Percentiles rank a stretch among this genome's conserved stretches.
These are phyloP conservation scores for Neurospora sp. DNA, from an alignment of 495 filamentous ascomycete species.

Conservation along the genomic window DNA sequence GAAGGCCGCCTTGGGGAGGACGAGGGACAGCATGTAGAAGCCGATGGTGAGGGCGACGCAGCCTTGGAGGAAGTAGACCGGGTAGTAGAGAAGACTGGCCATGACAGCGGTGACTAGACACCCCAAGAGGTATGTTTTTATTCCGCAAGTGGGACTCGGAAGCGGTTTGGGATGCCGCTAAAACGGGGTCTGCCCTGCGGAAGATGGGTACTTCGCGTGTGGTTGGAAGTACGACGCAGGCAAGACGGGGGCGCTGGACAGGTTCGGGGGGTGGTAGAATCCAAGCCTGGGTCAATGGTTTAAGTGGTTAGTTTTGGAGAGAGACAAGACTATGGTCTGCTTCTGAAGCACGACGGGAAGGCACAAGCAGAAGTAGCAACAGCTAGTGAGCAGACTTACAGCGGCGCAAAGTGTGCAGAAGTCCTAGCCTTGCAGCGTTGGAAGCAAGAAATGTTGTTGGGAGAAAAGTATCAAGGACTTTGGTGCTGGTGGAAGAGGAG, in stretches of 20 bases:
- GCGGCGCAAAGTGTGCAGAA: neutral
- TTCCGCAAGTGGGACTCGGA: neutral
- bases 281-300: neutral
- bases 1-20: constrained; percentile 52
- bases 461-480: neutral
- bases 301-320: neutral
- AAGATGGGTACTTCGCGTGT: neutral
- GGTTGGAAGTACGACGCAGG: neutral
- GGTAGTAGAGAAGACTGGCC: constrained; percentile 25
- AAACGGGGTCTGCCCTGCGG: neutral
- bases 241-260: neutral
- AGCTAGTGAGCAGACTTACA: neutral
- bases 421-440: neutral
- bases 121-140: neutral
- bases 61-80: constrained; percentile 46
- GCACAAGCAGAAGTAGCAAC: neutral
- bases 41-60: constrained; percentile 49
- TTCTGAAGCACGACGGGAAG: neutral
- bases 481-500: neutral
- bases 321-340: neutral
- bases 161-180: neutral
- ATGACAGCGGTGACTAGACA: constrained; percentile 4
- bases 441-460: neutral
- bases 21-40: constrained; percentile 44
- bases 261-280: neutral